Evolutionary conservation across 1,139 yeast species (phyloP).

Genomic region (Tardiomyces blankii): DNA sequence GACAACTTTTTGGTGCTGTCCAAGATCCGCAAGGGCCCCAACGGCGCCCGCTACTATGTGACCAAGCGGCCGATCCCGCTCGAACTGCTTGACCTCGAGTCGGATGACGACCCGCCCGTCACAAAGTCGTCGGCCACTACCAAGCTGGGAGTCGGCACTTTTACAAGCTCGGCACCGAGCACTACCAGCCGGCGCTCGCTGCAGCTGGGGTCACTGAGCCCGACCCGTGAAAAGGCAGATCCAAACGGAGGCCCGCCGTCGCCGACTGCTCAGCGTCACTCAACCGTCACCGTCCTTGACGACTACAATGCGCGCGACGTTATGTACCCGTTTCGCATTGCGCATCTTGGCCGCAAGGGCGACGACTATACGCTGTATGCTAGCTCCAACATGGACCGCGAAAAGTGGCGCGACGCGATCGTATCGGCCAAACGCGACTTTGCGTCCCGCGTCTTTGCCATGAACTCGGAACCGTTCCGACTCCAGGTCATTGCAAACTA

Average conservation of each 20-base stretch:
- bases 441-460: conserved; percentile 32
- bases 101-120: conserved; percentile 24
- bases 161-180: conserved; percentile 9
- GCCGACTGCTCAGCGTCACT: conserved; percentile 7
- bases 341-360: conserved; percentile 38
- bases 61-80: conserved; percentile 31
- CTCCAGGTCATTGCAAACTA: conserved; percentile 45
- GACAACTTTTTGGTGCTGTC: conserved; percentile 67
- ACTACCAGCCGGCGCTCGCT: conserved; percentile 2
- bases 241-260: conserved; percentile 2
- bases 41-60: conserved; percentile 22
- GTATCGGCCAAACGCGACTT: conserved; percentile 44
- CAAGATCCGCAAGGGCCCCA: conserved; percentile 32
- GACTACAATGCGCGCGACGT: conserved; percentile 15
- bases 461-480: conserved; percentile 43
- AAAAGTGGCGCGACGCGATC: conserved; percentile 49
- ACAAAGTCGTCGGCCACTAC: conserved; percentile 19
- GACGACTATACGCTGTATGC: conserved; percentile 50
- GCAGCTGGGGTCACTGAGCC: conserved; percentile 2
- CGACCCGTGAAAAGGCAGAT: background rate
- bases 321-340: conserved; percentile 35
- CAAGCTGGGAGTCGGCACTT: conserved; percentile 20
- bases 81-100: conserved; percentile 27
- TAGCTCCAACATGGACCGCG: conserved; percentile 42
- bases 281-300: background rate